phyloP scores from a whole-genome alignment of 495 filamentous ascomycete species.

The Penicillium verhagenii region DNA sequence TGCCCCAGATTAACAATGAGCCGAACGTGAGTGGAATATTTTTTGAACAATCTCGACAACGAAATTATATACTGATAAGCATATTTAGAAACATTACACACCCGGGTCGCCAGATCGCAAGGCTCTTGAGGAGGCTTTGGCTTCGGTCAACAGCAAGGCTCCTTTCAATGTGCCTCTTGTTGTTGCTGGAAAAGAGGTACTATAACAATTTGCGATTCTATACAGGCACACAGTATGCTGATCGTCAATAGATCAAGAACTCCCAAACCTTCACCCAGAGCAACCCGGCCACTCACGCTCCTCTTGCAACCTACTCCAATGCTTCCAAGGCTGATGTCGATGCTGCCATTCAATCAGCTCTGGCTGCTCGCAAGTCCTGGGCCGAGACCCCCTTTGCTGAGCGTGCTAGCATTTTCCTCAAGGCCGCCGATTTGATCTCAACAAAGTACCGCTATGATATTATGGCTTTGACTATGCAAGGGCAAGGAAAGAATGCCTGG shows the following conservation, averaged over 20 bases:
- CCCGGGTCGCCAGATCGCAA: constrained; percentile 77
- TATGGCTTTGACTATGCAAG: constrained; percentile 90
- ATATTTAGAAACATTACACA: constrained; percentile 74
- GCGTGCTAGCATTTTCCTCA: constrained; percentile 89
- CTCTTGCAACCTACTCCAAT: constrained; percentile 75
- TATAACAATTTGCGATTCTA: constrained; percentile 8
- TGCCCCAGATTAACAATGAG: constrained; percentile 86
- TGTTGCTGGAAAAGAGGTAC: constrained; percentile 74
- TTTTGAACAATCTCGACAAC: neutral
- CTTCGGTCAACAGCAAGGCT: constrained; percentile 27
- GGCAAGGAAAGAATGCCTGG: constrained; percentile 95
- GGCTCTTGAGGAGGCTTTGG: constrained; percentile 67
- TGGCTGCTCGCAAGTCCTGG: constrained; percentile 80
- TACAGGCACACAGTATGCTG: constrained; percentile 6
- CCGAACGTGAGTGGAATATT: constrained; percentile 68
- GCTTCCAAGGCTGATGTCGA: constrained; percentile 71
- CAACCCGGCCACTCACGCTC: constrained; percentile 74
- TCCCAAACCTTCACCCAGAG: constrained; percentile 54
- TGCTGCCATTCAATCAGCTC: constrained; percentile 73
- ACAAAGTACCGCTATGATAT: constrained; percentile 90
- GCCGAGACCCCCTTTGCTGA: constrained; percentile 80
- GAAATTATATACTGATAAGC: neutral
- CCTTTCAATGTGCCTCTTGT: constrained; percentile 74
- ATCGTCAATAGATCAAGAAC: constrained; percentile 28
- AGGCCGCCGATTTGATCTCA: constrained; percentile 84